phyloP scores from a whole-genome alignment of 441 rosid genomes.

The Arabidopsis hybrid region DNA sequence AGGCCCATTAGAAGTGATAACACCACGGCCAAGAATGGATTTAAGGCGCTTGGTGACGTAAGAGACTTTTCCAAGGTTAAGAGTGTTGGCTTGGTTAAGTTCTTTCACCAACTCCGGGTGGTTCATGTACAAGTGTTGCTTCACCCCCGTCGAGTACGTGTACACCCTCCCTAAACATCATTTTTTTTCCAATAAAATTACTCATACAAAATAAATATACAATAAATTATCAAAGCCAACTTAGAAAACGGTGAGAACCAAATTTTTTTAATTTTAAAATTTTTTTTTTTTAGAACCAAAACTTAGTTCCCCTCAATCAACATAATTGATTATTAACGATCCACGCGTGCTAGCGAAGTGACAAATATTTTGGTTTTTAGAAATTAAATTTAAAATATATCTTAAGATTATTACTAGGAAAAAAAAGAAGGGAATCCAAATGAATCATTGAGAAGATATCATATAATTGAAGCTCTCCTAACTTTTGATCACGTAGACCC shows the following conservation, averaged over 20 bases:
- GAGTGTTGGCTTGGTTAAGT: conserved; percentile 61
- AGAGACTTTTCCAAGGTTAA: conserved; percentile 75
- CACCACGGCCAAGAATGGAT: conserved; percentile 77
- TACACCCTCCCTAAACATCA: conserved; percentile 51
- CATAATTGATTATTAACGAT: not conserved
- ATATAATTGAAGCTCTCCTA: conserved; percentile 29
- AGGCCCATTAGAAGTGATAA: conserved; percentile 74
- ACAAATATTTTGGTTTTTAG: conserved; percentile 15
- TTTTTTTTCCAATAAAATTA: not conserved
- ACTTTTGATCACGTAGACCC: conserved; percentile 35
- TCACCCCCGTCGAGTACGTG: conserved; percentile 76
- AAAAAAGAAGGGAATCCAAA: conserved; percentile 15
- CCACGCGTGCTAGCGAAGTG: conserved; percentile 25
- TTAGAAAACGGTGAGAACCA: conserved; percentile 4
- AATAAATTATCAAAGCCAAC: not conserved
- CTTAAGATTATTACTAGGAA: not conserved
- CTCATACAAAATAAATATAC: not conserved
- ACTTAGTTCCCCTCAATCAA: conserved; percentile 3
- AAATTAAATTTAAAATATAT: not conserved
- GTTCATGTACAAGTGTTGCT: conserved; percentile 73
- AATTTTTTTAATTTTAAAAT: no score
- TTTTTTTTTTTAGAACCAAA: no score
- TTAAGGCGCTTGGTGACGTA: conserved; percentile 66
- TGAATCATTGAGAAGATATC: conserved; percentile 20
- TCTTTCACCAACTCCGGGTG: conserved; percentile 74